A percentile compares a stretch with the other conserved stretches of the same genome.
Conservation (phyloP, 1,139 yeast genomes). For the Pichia sp. region DNA sequence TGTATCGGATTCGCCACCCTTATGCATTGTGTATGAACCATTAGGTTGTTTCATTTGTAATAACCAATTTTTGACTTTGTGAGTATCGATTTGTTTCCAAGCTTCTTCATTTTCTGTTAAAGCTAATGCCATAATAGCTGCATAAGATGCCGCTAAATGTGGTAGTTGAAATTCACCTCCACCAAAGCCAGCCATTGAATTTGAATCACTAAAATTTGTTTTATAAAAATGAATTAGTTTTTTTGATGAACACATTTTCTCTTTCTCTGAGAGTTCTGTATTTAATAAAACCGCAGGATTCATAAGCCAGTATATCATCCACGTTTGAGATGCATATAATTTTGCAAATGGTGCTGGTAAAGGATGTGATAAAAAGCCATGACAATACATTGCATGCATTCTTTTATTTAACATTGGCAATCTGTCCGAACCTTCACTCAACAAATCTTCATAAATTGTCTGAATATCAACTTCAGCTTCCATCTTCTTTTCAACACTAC, state of each 20-base stretch:
- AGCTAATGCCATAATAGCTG: conserved; percentile 61
- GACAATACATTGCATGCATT: conserved; percentile 36
- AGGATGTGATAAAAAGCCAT: conserved; percentile 35
- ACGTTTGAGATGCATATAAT: conserved; percentile 83
- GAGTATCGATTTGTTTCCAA: conserved; percentile 41
- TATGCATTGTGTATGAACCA: conserved; percentile 73
- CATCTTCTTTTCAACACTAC: conserved; percentile 27
- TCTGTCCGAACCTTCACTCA: conserved; percentile 25
- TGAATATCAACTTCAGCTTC: conserved; percentile 27
- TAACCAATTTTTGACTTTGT: conserved; percentile 55
- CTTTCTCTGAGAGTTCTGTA: conserved; percentile 12
- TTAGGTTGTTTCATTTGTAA: conserved; percentile 52
- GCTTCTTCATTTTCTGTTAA: conserved; percentile 41
- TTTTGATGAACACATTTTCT: conserved; percentile 4
- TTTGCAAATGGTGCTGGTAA: conserved; percentile 44
- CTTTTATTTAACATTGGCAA: conserved; percentile 28
- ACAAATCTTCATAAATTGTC: conserved; percentile 27
- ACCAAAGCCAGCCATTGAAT: conserved; percentile 62
- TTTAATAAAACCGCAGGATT: conserved; percentile 48
- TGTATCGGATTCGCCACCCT: conserved; percentile 79
- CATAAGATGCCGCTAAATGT: conserved; percentile 83
- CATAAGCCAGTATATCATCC: conserved; percentile 82
- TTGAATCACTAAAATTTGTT: conserved; percentile 13
- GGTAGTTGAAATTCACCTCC: conserved; percentile 81
- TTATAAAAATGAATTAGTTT: conserved; percentile 1